Evolutionary conservation across 2,329 filamentous ascomycete genomes (phyloP).

Genomic region (Colletotrichum chrysophilum): DNA sequence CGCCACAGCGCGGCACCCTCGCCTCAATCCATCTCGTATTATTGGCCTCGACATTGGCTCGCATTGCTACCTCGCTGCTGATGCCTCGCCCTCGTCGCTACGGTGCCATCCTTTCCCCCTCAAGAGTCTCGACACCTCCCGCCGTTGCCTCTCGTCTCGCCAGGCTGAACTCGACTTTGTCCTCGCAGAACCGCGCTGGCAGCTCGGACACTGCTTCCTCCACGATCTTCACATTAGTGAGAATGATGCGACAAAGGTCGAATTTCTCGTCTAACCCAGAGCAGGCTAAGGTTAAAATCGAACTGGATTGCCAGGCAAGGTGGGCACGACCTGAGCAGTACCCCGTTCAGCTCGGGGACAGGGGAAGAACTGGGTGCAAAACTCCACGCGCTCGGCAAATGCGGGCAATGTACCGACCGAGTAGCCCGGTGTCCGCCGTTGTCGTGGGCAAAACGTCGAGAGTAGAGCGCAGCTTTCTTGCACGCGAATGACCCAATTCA

Average conservation of each 20-base stretch:
- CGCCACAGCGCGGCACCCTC: conserved; percentile 13
- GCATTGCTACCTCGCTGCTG: not conserved
- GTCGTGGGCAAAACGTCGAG: not conserved
- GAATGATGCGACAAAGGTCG: not conserved
- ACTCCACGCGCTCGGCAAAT: not conserved
- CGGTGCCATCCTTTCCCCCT: not conserved
- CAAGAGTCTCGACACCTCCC: not conserved
- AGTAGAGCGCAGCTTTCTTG: not conserved
- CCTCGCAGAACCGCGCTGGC: not conserved
- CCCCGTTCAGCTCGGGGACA: not conserved
- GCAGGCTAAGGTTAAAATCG: not conserved
- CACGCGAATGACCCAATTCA: not conserved
- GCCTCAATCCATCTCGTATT: conserved; percentile 18
- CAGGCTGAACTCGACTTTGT: not conserved
- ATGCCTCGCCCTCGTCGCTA: not conserved
- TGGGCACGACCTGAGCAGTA: not conserved
- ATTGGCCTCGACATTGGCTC: not conserved
- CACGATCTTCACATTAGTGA: not conserved
- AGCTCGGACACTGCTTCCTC: not conserved
- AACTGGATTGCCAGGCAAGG: not conserved
- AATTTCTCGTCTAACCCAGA: not conserved
- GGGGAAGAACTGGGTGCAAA: not conserved
- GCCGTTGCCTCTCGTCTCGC: not conserved
- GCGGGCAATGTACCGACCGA: not conserved
- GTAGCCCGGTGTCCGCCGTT: not conserved